phyloP scores from a whole-genome alignment of 306 rosid genomes.

The Acmispon strigosus region DNA sequence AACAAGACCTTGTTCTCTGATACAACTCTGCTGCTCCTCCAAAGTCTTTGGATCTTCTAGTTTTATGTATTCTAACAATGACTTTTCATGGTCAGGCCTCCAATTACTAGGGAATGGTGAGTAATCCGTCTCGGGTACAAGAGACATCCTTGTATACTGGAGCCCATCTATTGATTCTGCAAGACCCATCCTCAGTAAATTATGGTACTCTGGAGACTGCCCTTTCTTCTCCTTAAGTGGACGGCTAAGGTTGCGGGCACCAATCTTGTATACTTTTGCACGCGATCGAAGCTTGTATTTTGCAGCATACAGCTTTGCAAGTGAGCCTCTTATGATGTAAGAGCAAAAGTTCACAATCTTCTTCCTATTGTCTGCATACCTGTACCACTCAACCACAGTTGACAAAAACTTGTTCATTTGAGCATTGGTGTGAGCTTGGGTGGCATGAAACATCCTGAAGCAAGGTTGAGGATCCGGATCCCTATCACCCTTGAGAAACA shows the following conservation, averaged over 20 bases:
- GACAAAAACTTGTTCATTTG: conserved; percentile 95
- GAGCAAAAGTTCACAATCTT: conserved; percentile 91
- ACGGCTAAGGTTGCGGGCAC: conserved; percentile 75
- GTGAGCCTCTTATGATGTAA: conserved; percentile 79
- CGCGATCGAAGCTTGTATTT: conserved; percentile 93
- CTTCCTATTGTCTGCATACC: conserved; percentile 90
- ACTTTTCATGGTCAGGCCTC: conserved; percentile 89
- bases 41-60: conserved; percentile 74
- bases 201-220: conserved; percentile 86
- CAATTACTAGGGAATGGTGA: conserved; percentile 76
- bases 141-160: conserved; percentile 83
- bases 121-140: conserved; percentile 90
- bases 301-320: conserved; percentile 98
- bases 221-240: conserved; percentile 96
- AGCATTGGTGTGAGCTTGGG: conserved; percentile 95
- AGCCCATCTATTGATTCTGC: conserved; percentile 94
- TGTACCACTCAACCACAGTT: conserved; percentile 89
- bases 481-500: conserved; percentile 81
- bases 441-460: conserved; percentile 96
- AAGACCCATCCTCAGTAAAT: conserved; percentile 93
- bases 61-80: conserved; percentile 70
- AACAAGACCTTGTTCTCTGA: conserved; percentile 75
- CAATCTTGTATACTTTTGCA: conserved; percentile 95
- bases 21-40: conserved; percentile 62
- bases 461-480: conserved; percentile 99